Conservation (phyloP, 1,139 yeast species). For the Sugiyamaella castrensis region DNA sequence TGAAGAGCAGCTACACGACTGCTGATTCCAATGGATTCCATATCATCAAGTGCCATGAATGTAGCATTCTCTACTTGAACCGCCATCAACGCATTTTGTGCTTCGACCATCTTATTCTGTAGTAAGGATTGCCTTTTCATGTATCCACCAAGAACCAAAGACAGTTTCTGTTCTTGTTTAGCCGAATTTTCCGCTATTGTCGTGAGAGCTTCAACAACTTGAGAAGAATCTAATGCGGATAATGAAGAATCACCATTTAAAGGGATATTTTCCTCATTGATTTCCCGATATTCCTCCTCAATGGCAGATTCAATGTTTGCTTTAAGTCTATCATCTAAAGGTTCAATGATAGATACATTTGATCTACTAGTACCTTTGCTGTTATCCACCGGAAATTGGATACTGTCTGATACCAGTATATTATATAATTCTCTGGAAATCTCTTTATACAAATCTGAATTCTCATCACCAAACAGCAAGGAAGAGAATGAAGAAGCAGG, state of each 20-base stretch:
- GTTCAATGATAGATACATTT: conserved; percentile 34
- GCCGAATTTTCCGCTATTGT: conserved; percentile 35
- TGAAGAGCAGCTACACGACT: conserved; percentile 39
- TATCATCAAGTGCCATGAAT: conserved; percentile 28
- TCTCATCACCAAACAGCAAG: not conserved
- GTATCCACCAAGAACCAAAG: conserved; percentile 40
- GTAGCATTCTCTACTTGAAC: conserved; percentile 32
- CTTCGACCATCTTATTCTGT: conserved; percentile 30
- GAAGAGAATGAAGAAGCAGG: not conserved
- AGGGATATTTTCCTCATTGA: not conserved
- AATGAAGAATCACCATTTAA: not conserved
- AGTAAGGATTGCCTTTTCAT: conserved; percentile 36
- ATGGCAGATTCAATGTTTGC: conserved; percentile 38
- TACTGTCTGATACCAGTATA: conserved; percentile 50
- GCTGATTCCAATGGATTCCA: conserved; percentile 40
- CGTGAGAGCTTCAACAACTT: conserved; percentile 18
- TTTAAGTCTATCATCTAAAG: conserved; percentile 43
- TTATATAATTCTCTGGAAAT: conserved; percentile 42
- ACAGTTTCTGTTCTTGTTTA: conserved; percentile 39
- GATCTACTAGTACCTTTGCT: conserved; percentile 17
- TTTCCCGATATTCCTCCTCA: conserved; percentile 27
- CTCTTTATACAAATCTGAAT: conserved; percentile 11
- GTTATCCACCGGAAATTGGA: conserved; percentile 34
- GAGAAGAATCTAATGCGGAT: not conserved
- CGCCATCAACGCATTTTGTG: conserved; percentile 33